These are phyloP conservation scores for Ramalina intermedia DNA, from an alignment of 495 filamentous ascomycete genomes.

Conservation along the genomic window DNA sequence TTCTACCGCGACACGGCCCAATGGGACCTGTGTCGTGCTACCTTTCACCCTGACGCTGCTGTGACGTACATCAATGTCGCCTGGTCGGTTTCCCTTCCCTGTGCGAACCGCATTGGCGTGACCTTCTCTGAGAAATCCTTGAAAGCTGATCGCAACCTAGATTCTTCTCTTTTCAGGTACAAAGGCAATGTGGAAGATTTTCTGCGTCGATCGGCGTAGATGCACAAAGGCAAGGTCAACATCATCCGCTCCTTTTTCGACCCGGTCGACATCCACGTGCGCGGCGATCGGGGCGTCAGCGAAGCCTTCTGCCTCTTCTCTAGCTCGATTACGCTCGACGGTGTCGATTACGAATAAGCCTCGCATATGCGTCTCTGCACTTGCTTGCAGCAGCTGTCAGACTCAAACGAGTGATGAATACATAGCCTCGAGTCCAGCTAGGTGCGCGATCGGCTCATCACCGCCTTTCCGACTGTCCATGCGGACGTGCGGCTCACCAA, in stretches of 20 bases:
- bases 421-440: constrained; percentile 4
- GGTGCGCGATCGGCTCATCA: constrained; percentile 3
- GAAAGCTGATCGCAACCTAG: neutral
- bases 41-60: neutral
- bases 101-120: too few species aligned
- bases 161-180: neutral
- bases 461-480: neutral
- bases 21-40: constrained; percentile 1
- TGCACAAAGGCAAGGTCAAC: constrained; percentile 1
- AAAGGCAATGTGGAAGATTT: constrained; percentile 2
- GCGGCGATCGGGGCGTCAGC: neutral
- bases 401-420: neutral
- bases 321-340: neutral
- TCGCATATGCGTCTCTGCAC: constrained; percentile 2
- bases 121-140: neutral
- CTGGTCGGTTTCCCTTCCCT: neutral
- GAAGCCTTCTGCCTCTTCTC: constrained; percentile 2
- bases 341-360: neutral
- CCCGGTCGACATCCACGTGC: constrained; percentile 2
- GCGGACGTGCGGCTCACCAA: neutral
- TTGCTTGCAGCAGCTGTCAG: neutral
- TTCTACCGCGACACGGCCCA: constrained; percentile 2
- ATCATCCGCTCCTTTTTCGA: constrained; percentile 1
- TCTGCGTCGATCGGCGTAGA: neutral
- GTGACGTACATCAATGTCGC: constrained; percentile 3